Percentiles rank a stretch among this genome's conserved stretches.
phyloP scores from a whole-genome alignment of 176 grass and related monocot species.

The Oryza nivara region DNA sequence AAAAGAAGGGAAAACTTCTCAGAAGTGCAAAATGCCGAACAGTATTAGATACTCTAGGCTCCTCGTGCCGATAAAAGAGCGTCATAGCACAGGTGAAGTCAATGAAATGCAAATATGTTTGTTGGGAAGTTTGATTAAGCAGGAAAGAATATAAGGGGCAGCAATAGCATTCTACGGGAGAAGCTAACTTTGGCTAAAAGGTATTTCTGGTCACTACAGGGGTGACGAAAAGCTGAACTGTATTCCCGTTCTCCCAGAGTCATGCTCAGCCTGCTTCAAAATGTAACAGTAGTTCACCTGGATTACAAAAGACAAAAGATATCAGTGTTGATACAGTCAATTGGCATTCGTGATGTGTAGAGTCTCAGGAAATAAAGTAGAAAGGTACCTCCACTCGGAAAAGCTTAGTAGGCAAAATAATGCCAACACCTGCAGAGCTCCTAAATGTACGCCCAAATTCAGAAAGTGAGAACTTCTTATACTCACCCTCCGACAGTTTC shows the following conservation, averaged over 20 bases:
- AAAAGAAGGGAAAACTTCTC: not conserved
- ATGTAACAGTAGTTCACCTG: conserved; percentile 97
- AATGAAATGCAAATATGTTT: not conserved
- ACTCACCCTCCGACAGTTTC: conserved; percentile 63
- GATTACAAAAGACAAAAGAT: not conserved
- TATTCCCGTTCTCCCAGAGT: conserved; percentile 76
- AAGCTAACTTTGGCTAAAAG: conserved; percentile 2
- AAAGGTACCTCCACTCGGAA: conserved; percentile 83
- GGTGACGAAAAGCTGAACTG: conserved; percentile 95
- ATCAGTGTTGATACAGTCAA: not conserved
- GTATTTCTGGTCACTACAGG: conserved; percentile 44
- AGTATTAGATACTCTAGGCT: not conserved
- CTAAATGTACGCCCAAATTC: conserved; percentile 64
- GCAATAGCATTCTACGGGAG: not conserved
- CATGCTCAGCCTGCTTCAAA: conserved; percentile 85
- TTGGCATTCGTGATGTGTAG: not conserved
- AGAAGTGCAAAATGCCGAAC: not conserved
- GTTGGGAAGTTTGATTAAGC: not conserved
- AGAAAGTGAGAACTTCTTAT: conserved; percentile 62
- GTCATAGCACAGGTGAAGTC: not conserved
- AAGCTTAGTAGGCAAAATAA: conserved; percentile 87
- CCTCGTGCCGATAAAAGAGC: conserved; percentile 11
- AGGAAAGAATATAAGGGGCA: not conserved
- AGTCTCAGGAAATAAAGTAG: not conserved
- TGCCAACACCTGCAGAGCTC: conserved; percentile 78